Evolutionary conservation across 192 early-diverging fungal species (phyloP).

Genomic region (Entophlyctis luteolus): DNA sequence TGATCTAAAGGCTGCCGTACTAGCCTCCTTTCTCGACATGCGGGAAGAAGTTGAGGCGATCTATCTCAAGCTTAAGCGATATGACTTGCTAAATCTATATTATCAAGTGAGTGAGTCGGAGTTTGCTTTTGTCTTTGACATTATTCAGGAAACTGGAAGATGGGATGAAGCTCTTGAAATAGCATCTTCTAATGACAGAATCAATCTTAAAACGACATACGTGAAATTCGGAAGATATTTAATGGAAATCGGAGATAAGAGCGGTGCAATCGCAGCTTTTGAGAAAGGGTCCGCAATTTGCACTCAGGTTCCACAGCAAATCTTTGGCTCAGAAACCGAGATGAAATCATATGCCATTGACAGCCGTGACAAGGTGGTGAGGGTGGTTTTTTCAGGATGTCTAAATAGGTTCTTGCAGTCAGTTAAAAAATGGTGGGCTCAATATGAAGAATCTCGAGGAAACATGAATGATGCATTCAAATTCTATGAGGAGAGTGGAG

Average conservation of each 20-base stretch:
- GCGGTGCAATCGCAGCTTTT: slow-evolving; percentile 50
- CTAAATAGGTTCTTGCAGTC: not conserved
- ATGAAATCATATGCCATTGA: slow-evolving; percentile 19
- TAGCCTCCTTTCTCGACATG: slow-evolving; percentile 35
- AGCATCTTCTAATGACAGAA: slow-evolving; percentile 40
- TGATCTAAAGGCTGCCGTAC: slow-evolving; percentile 23
- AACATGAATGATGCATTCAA: slow-evolving; percentile 40
- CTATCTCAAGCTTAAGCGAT: slow-evolving; percentile 28
- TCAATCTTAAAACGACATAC: slow-evolving; percentile 40
- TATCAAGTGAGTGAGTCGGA: slow-evolving; percentile 31
- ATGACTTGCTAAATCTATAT: slow-evolving; percentile 39
- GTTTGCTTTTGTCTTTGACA: not conserved
- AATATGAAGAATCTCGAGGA: slow-evolving; percentile 46
- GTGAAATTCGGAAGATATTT: slow-evolving; percentile 47
- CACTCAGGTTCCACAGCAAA: slow-evolving; percentile 8
- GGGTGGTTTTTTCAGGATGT: slow-evolving; percentile 18
- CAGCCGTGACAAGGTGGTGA: slow-evolving; percentile 3
- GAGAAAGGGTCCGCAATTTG: slow-evolving; percentile 39
- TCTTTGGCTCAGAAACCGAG: slow-evolving; percentile 14
- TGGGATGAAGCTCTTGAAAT: slow-evolving; percentile 52
- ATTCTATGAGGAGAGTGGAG: slow-evolving; percentile 45
- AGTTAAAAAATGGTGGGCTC: slow-evolving; percentile 55
- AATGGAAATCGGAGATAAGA: slow-evolving; percentile 43
- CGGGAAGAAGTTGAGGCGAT: slow-evolving; percentile 39
- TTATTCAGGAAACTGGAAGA: slow-evolving; percentile 22